phyloP scores from a whole-genome alignment of 495 filamentous ascomycete genomes.

The Hyaloscypha variabilis region DNA sequence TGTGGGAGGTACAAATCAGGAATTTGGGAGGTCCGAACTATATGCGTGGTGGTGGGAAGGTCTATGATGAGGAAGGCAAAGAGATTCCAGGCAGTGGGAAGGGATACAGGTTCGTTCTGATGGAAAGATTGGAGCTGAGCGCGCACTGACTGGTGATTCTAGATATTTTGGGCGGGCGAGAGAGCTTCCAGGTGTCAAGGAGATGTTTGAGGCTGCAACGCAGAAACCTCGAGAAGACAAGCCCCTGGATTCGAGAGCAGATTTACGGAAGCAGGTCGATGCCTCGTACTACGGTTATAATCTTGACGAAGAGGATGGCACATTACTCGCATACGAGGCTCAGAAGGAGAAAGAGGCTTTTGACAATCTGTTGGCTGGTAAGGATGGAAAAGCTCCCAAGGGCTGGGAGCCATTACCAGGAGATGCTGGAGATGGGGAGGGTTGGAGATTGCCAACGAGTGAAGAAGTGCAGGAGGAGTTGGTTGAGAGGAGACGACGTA shows the following conservation, averaged over 20 bases:
- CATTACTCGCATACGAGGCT: slow-evolving; percentile 78
- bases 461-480: slow-evolving; percentile 94
- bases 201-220: slow-evolving; percentile 85
- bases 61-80: slow-evolving; percentile 89
- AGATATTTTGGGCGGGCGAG: slow-evolving; percentile 87
- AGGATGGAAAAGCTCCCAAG: slow-evolving; percentile 47
- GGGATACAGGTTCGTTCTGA: slow-evolving; percentile 63
- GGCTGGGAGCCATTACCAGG: slow-evolving; percentile 88
- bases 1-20: slow-evolving; percentile 97
- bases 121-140: background rate
- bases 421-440: slow-evolving; percentile 78
- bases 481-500: slow-evolving; percentile 80
- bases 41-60: slow-evolving; percentile 80
- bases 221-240: slow-evolving; percentile 58
- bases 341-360: slow-evolving; percentile 81
- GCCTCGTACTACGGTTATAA: slow-evolving; percentile 96
- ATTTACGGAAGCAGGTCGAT: slow-evolving; percentile 84
- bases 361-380: slow-evolving; percentile 56
- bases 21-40: slow-evolving; percentile 96
- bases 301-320: slow-evolving; percentile 90
- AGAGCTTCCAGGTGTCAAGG: slow-evolving; percentile 94
- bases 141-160: slow-evolving; percentile 47
- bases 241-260: slow-evolving; percentile 59
- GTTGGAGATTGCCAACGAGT: slow-evolving; percentile 81
- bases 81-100: slow-evolving; percentile 90